Conservation (phyloP, 495 filamentous ascomycete species). For the Neurospora discreta region DNA sequence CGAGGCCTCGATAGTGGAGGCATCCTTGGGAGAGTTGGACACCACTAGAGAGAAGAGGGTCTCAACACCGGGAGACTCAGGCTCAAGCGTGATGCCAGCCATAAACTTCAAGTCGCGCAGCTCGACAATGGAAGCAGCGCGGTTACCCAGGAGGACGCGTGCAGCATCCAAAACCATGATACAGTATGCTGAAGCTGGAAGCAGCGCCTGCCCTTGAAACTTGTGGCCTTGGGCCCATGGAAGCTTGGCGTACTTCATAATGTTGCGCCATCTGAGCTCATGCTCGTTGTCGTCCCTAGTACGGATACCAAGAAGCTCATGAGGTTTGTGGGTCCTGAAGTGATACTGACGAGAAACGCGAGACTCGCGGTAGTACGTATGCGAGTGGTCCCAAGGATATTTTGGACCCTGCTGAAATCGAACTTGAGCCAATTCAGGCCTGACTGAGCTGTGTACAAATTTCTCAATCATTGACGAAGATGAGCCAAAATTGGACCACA, state of each 20-base stretch:
- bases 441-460: slow-evolving; percentile 26
- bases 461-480: slow-evolving; percentile 12
- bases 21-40: background rate
- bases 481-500: slow-evolving; percentile 35
- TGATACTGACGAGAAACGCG: slow-evolving; percentile 36
- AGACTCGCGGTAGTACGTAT: slow-evolving; percentile 34
- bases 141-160: slow-evolving; percentile 11
- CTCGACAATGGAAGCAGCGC: slow-evolving; percentile 27
- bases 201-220: slow-evolving; percentile 33
- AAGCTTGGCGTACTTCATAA: slow-evolving; percentile 32
- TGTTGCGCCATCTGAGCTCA: slow-evolving; percentile 35
- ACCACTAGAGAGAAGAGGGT: slow-evolving; percentile 30
- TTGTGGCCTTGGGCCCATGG: slow-evolving; percentile 30
- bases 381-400: slow-evolving; percentile 42
- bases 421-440: slow-evolving; percentile 13
- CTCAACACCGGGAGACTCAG: slow-evolving; percentile 34
- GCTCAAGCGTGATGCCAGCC: slow-evolving; percentile 39
- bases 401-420: slow-evolving; percentile 23
- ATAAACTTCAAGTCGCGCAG: slow-evolving; percentile 29
- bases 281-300: slow-evolving; percentile 31
- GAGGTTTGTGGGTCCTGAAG: slow-evolving; percentile 24
- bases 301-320: slow-evolving; percentile 38
- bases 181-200: slow-evolving; percentile 35
- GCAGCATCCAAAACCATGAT: slow-evolving; percentile 36
- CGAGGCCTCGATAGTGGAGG: slow-evolving; percentile 21